A percentile compares a stretch with the other conserved stretches of the same genome.
These are phyloP conservation scores for Fonsecaea pedrosoi DNA, from an alignment of 2,329 filamentous ascomycete species.

Conservation along the genomic window DNA sequence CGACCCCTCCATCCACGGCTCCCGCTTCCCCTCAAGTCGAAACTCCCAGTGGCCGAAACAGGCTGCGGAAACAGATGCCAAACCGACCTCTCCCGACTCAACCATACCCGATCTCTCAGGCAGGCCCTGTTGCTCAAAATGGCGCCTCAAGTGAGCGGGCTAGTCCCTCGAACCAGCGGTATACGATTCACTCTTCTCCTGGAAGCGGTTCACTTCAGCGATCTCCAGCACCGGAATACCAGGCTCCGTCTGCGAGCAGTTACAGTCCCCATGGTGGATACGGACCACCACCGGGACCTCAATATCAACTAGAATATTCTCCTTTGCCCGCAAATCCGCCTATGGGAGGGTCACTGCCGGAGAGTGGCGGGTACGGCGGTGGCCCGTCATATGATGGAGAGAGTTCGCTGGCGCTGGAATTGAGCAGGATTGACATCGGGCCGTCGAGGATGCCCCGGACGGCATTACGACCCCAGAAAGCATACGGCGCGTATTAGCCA, in stretches of 20 bases:
- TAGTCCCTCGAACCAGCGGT: constrained; percentile 26
- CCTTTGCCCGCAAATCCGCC: constrained; percentile 38
- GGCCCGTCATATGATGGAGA: constrained; percentile 37
- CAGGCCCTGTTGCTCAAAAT: constrained; percentile 32
- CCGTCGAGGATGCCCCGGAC: constrained; percentile 36
- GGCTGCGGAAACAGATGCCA: constrained; percentile 38
- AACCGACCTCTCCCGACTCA: constrained; percentile 36
- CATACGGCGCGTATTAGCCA: constrained; percentile 33
- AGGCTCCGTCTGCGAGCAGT: constrained; percentile 30
- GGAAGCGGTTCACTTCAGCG: constrained; percentile 21
- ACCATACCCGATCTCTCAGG: constrained; percentile 37
- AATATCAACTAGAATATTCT: constrained; percentile 28
- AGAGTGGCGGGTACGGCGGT: constrained; percentile 1
- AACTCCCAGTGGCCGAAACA: constrained; percentile 41
- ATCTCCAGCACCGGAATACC: constrained; percentile 37
- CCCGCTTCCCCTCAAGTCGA: constrained; percentile 41
- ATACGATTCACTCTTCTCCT: constrained; percentile 31
- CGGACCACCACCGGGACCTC: not conserved
- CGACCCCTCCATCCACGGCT: constrained; percentile 33
- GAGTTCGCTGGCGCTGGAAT: constrained; percentile 63
- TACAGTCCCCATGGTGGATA: constrained; percentile 26
- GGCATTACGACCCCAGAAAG: constrained; percentile 27
- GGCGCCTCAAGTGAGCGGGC: constrained; percentile 19
- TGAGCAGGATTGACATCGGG: constrained; percentile 60
- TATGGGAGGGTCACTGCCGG: constrained; percentile 4